These are phyloP conservation scores for Hypomontagnella monticulosa DNA, from an alignment of 495 filamentous ascomycete species.

Conservation along the genomic window DNA sequence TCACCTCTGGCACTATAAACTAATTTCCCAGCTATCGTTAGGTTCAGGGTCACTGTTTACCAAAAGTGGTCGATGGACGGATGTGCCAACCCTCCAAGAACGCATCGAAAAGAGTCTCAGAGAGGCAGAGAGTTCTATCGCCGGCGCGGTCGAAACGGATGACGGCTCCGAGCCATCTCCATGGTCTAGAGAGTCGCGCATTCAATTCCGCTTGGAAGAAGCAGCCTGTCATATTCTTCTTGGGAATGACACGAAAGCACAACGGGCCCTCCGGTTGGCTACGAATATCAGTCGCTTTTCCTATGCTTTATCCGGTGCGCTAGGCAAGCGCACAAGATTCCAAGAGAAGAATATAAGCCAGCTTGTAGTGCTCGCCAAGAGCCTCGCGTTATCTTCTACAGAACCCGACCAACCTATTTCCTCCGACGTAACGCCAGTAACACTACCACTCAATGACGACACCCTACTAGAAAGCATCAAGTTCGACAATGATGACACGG, in stretches of 20 bases:
- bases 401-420: neutral
- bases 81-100: constrained; percentile 59
- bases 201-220: constrained; percentile 79
- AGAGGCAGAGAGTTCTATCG: constrained; percentile 34
- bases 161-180: constrained; percentile 26
- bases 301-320: constrained; percentile 83
- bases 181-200: constrained; percentile 55
- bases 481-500: constrained; percentile 67
- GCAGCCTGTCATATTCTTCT: constrained; percentile 87
- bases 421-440: constrained; percentile 61
- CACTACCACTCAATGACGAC: constrained; percentile 86
- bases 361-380: constrained; percentile 89
- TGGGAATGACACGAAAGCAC: constrained; percentile 79
- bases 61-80: constrained; percentile 58
- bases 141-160: constrained; percentile 56
- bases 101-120: constrained; percentile 51
- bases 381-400: constrained; percentile 49
- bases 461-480: constrained; percentile 88
- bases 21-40: constrained; percentile 77
- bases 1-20: constrained; percentile 87
- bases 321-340: constrained; percentile 93
- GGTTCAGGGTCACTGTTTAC: constrained; percentile 60
- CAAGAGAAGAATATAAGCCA: constrained; percentile 91
- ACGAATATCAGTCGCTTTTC: constrained; percentile 71
- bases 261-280: constrained; percentile 73